Percentiles rank a stretch among this genome's conserved stretches.
Conservation (phyloP, 306 rosid genomes). For the Carpinus fangiana region DNA sequence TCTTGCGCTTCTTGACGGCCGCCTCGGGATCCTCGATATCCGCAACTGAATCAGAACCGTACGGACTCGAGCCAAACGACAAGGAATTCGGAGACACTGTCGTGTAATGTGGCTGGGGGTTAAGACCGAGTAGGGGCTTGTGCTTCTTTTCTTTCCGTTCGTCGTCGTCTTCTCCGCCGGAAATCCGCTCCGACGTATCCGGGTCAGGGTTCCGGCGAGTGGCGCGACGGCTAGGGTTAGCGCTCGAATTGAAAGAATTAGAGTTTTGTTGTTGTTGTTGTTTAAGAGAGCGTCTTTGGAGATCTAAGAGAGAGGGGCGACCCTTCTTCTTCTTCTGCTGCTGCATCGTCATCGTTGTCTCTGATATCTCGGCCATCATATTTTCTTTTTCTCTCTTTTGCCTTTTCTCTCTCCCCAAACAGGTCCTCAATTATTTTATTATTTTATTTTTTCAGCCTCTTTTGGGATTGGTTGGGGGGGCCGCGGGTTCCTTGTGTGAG, state of each 20-base stretch:
- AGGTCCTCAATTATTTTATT: not conserved
- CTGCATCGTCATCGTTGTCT: constrained; percentile 46
- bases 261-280: constrained; percentile 33
- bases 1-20: constrained; percentile 53
- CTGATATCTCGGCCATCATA: constrained; percentile 70
- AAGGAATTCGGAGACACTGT: constrained; percentile 46
- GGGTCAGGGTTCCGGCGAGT: constrained; percentile 28
- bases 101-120: constrained; percentile 45
- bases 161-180: constrained; percentile 57
- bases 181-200: constrained; percentile 13
- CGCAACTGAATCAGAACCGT: constrained; percentile 33
- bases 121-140: constrained; percentile 61
- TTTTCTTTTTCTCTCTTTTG: constrained; percentile 16
- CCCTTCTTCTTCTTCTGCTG: constrained; percentile 90
- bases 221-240: constrained; percentile 35
- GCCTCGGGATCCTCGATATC: constrained; percentile 50
- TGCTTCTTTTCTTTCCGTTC: constrained; percentile 82
- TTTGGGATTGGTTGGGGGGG: not conserved
- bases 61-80: constrained; percentile 27
- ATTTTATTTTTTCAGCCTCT: not conserved
- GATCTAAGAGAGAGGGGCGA: constrained; percentile 96
- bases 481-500: not conserved
- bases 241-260: constrained; percentile 33
- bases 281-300: constrained; percentile 79
- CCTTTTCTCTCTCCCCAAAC: constrained; percentile 50